These are phyloP conservation scores for Wickerhamomyces alni DNA, from an alignment of 805 yeast genomes.

Conservation along the genomic window DNA sequence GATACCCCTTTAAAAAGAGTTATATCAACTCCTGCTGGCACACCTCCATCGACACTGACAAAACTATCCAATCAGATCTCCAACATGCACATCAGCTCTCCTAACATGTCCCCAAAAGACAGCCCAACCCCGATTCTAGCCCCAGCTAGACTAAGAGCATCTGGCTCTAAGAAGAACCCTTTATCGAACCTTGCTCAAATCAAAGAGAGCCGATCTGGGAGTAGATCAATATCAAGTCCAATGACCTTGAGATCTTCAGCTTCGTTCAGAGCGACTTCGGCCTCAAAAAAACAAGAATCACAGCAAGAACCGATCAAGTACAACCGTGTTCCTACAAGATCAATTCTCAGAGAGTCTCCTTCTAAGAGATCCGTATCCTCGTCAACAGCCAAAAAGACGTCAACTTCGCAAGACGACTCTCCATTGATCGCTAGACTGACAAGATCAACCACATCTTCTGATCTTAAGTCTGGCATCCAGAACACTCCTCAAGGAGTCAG, in stretches of 20 bases:
- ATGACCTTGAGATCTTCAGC: neutral
- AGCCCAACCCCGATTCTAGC: neutral
- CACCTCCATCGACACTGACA: constrained; percentile 15
- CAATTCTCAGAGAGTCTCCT: constrained; percentile 2
- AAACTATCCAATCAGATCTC: constrained; percentile 12
- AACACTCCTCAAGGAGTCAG: neutral
- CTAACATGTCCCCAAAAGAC: constrained; percentile 1
- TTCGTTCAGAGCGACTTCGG: neutral
- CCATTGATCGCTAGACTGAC: constrained; percentile 20
- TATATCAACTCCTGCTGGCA: neutral
- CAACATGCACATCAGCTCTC: constrained; percentile 5
- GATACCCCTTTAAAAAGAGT: neutral
- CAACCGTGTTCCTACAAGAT: neutral
- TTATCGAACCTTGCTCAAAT: too few relatives aligned
- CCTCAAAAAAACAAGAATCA: too few relatives aligned
- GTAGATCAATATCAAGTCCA: neutral
- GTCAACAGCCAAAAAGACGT: neutral
- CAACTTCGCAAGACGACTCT: constrained; percentile 9
- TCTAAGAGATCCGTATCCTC: constrained; percentile 7
- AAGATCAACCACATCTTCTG: constrained; percentile 18
- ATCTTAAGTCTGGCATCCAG: constrained; percentile 8
- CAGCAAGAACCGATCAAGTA: neutral
- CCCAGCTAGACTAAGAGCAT: neutral
- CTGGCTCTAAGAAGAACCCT: too few relatives aligned
- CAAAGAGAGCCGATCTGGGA: neutral